phyloP scores from a whole-genome alignment of 306 rosid genomes.

The Pyrus communis region DNA sequence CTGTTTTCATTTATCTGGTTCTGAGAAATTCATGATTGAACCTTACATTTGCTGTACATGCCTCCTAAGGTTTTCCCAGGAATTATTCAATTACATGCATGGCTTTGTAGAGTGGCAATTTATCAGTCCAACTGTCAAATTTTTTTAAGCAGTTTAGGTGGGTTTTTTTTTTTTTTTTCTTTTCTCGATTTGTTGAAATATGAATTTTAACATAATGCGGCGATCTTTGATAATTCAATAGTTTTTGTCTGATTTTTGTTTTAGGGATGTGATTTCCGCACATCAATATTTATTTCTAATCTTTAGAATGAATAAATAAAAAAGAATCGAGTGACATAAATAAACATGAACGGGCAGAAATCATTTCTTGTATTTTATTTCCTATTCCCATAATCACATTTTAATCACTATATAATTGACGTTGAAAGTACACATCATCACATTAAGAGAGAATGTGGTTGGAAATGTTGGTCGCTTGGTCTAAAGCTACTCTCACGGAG shows the following conservation, averaged over 20 bases:
- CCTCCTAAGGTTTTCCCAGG: conserved; percentile 31
- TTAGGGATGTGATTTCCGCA: not conserved
- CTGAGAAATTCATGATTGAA: conserved; percentile 10
- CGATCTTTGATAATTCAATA: conserved; percentile 34
- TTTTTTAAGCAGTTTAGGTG: conserved; percentile 20
- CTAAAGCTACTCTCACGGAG: not conserved
- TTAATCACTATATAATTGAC: not conserved
- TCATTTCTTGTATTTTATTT: not conserved
- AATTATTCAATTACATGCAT: conserved; percentile 21
- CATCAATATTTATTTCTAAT: not conserved
- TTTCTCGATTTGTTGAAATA: conserved; percentile 36
- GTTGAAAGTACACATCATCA: not conserved
- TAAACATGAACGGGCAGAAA: too few species aligned
- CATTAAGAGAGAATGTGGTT: not conserved
- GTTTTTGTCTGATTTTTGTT: not conserved
- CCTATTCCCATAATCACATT: not conserved
- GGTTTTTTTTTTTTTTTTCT: conserved; percentile 1
- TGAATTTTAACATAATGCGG: too few species aligned
- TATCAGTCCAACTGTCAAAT: conserved; percentile 37
- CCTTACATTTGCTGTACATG: conserved; percentile 27
- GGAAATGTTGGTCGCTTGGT: not conserved
- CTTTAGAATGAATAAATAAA: not conserved
- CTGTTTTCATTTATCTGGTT: not conserved
- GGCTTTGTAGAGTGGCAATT: conserved; percentile 23
- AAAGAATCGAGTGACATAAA: not conserved